Conservation (phyloP, 2,329 filamentous ascomycete species). For the Xylariomycetidae sp. region DNA sequence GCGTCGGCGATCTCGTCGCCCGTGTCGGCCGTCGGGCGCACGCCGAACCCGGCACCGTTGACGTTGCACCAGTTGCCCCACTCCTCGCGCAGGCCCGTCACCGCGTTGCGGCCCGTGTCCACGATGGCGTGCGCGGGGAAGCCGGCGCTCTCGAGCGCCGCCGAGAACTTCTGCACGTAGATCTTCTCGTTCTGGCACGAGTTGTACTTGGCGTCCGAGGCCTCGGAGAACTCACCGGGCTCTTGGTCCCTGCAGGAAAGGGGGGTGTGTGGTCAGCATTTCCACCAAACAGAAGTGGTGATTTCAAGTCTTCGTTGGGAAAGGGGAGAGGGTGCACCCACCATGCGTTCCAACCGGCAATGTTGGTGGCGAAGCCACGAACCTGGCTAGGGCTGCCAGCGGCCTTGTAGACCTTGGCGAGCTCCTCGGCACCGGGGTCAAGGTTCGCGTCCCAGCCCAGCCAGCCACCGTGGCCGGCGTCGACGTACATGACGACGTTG, state of each 20-base stretch:
- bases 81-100: conserved; percentile 44
- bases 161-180: conserved; percentile 63
- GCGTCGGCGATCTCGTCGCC: conserved; percentile 51
- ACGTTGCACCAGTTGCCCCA: conserved; percentile 64
- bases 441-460: conserved; percentile 56
- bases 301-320: neutral
- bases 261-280: conserved; percentile 8
- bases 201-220: conserved; percentile 39
- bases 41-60: conserved; percentile 53
- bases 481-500: conserved; percentile 56
- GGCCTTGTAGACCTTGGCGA: conserved; percentile 46
- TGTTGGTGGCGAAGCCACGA: conserved; percentile 54
- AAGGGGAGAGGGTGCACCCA: conserved; percentile 29
- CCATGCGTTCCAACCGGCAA: conserved; percentile 54
- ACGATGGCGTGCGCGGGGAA: conserved; percentile 36
- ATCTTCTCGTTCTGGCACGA: conserved; percentile 50
- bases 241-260: conserved; percentile 17
- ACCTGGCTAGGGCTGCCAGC: conserved; percentile 48
- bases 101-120: conserved; percentile 31
- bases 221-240: conserved; percentile 27
- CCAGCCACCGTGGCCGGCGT: conserved; percentile 57
- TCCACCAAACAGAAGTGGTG: too few relatives aligned
- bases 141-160: conserved; percentile 49
- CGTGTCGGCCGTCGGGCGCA: conserved; percentile 50
- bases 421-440: conserved; percentile 42